Conservation (phyloP, 768 basidiomycete genomes). For the Bullera alba region DNA sequence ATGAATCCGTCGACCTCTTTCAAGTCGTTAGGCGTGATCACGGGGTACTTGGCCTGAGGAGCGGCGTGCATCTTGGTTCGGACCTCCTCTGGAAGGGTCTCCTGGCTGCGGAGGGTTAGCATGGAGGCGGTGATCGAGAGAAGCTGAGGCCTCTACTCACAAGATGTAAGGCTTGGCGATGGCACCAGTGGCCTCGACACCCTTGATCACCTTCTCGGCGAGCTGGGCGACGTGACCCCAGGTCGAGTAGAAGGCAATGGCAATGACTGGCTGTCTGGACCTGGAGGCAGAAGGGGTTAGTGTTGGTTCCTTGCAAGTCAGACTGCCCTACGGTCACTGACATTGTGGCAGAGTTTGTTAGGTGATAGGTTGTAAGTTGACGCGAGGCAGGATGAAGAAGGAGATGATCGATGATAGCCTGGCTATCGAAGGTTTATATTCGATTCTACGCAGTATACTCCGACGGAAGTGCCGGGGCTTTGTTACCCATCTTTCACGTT, state of each 20-base stretch:
- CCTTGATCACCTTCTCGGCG: slow-evolving; percentile 42
- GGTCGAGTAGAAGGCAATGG: slow-evolving; percentile 40
- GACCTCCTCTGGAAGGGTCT: slow-evolving; percentile 67
- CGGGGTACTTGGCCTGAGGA: slow-evolving; percentile 57
- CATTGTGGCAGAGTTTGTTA: too few species aligned
- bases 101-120: slow-evolving; percentile 46
- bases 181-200: slow-evolving; percentile 43
- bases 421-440: too few species aligned
- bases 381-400: too few species aligned
- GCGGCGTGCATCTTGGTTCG: slow-evolving; percentile 61
- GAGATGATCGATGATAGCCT: too few species aligned
- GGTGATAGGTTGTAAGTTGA: too few species aligned
- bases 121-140: neutral
- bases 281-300: too few species aligned
- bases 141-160: slow-evolving; percentile 17
- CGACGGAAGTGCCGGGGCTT: too few species aligned
- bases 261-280: slow-evolving; percentile 34
- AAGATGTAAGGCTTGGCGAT: slow-evolving; percentile 49
- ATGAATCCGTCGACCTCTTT: slow-evolving; percentile 59
- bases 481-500: too few species aligned
- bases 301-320: too few species aligned
- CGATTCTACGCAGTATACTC: too few species aligned
- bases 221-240: slow-evolving; percentile 45
- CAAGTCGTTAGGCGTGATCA: slow-evolving; percentile 57
- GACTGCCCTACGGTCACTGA: too few species aligned